phyloP scores from a whole-genome alignment of 2,329 filamentous ascomycete genomes.

The Rhinocladiella similis region DNA sequence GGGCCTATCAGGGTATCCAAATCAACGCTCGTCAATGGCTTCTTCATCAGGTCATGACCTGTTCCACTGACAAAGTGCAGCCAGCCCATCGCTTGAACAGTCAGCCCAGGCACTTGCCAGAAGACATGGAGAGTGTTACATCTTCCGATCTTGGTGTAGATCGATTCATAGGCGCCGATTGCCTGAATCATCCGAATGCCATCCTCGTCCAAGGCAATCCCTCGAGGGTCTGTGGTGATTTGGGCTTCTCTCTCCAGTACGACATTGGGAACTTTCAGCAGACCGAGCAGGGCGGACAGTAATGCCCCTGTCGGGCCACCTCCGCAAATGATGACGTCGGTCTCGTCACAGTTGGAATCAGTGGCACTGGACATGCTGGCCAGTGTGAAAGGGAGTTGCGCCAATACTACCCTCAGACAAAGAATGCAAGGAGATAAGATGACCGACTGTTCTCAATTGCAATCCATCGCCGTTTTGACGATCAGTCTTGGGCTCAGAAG shows the following conservation, averaged over 20 bases:
- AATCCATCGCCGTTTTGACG: no score
- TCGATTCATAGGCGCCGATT: constrained; percentile 32
- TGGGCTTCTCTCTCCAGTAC: constrained; percentile 32
- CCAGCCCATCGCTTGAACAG: constrained; percentile 20
- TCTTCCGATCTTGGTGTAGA: constrained; percentile 34
- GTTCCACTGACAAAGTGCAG: constrained; percentile 25
- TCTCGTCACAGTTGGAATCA: no score
- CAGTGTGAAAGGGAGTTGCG: no score
- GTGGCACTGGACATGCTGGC: no score
- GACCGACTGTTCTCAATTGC: no score
- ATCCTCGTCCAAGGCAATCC: constrained; percentile 37
- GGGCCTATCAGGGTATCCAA: constrained; percentile 30
- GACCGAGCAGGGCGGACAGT: constrained; percentile 32
- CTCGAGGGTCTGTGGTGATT: constrained; percentile 35
- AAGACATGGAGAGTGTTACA: constrained; percentile 21
- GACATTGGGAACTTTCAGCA: constrained; percentile 30
- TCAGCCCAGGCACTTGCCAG: not conserved
- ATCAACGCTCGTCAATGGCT: constrained; percentile 21
- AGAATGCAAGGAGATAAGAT: no score
- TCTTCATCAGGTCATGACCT: constrained; percentile 15
- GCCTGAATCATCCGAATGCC: constrained; percentile 34
- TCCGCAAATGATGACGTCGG: constrained; percentile 35
- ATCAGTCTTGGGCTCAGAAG: no score
- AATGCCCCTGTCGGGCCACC: constrained; percentile 35
- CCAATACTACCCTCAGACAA: no score